Evolutionary conservation across 1,284 basidiomycete genomes (phyloP).

Genomic region (Anthracocystis panici-leucophaei): DNA sequence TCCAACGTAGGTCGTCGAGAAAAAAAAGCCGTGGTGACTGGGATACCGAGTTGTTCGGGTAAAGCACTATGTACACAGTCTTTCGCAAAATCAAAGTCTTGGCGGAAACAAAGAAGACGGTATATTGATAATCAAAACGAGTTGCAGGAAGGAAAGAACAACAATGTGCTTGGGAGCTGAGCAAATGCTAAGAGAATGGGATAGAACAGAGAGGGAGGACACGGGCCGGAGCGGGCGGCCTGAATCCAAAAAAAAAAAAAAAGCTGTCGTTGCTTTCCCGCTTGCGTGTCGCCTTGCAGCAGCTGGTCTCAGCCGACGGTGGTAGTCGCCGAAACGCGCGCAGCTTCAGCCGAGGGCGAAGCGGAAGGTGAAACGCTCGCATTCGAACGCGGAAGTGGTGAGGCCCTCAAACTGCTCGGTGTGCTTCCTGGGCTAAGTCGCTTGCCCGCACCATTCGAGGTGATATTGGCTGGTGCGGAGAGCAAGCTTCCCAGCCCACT

Average conservation of each 20-base stretch:
- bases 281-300: background rate
- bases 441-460: constrained; percentile 10
- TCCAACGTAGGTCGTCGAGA: constrained; percentile 17
- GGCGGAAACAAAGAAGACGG: background rate
- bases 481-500: constrained; percentile 11
- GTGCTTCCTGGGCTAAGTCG: constrained; percentile 7
- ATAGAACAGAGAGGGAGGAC: background rate
- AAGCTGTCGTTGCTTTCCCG: background rate
- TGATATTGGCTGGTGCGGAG: constrained; percentile 17
- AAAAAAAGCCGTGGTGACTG: constrained; percentile 42
- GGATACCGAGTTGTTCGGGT: constrained; percentile 37
- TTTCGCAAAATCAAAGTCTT: too few relatives aligned
- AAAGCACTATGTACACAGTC: background rate
- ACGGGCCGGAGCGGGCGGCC: constrained; percentile 41
- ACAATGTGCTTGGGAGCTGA: background rate
- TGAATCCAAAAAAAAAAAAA: background rate
- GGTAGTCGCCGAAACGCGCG: constrained; percentile 8
- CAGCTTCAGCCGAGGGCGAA: constrained; percentile 11
- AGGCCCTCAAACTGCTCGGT: background rate
- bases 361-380: constrained; percentile 1
- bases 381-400: constrained; percentile 2
- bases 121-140: constrained; percentile 4
- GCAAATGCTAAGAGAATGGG: constrained; percentile 1
- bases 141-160: background rate
- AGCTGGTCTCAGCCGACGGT: constrained; percentile 19